Evolutionary conservation across 129 eudicot genomes (phyloP), one percentile per base, ranked within the genome.

Genomic region (Pseudognaphalium luteoalbum): DNA sequence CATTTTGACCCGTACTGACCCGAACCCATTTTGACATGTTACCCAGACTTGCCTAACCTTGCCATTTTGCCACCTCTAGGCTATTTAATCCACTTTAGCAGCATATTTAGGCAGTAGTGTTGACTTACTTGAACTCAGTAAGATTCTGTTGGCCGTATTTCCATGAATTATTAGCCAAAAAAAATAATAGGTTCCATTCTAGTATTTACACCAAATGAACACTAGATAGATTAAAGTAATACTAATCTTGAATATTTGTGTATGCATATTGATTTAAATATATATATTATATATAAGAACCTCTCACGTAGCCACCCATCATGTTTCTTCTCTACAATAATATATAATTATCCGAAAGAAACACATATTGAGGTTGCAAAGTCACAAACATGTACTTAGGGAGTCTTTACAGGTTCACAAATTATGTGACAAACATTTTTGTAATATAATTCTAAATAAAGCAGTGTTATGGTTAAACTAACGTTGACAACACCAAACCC

Each of bases 401-500:
- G 28, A 25, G 0, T 25, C 28, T 0, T 0, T 0, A 25, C 28
- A 25, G 28, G 28, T 25, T 0, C 28, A 25, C 28, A 25, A 25
- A 25, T 25, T 25, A 25, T 25, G 28, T 25, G 28, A 25, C 0
- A 25, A n/a, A n/a, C 0, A 25, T 41, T n/a, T 56, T 5, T 56
- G 16, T 57, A 57, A 5, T 5, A 57, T 57, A 57, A 20, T 19
- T 58, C 14, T 58, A 20, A 1, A 32, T 51, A 30, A 54, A 54
- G 34, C 41, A 37, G 37, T 73, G 77, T 25, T 59, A 37, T 59
- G 68, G 68, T 58, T 73, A 25, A 39, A 73, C 77, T 33, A 73
- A 73, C 68, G 3, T 33, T 33, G 68, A 35, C 77, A 58, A 19
- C 52, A 15, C 60, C 68, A 35, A 71, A 52, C 30, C 77, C 56